Conservation (phyloP, 73 alveolate genomes). For the Diophrys appendiculata region DNA sequence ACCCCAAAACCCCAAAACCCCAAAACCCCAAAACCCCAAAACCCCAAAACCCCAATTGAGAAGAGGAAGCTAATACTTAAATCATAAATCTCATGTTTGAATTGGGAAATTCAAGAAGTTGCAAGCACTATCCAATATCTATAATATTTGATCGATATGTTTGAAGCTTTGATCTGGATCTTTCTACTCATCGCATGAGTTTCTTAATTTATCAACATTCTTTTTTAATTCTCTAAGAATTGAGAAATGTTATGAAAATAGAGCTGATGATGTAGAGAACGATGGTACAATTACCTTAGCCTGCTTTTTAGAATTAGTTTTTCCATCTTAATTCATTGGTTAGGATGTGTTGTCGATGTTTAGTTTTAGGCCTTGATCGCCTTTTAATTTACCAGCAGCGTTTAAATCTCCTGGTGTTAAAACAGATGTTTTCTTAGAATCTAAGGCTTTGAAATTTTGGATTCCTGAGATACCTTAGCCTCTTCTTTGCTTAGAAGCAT, state of each 20-base stretch:
- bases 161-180: conserved; percentile 58
- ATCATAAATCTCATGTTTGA: not conserved
- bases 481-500: not conserved
- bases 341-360: too few relatives aligned
- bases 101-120: conserved; percentile 59
- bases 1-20: too few relatives aligned
- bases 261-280: conserved; percentile 48
- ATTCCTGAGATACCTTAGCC: conserved; percentile 9
- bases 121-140: conserved; percentile 54
- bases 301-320: too few relatives aligned
- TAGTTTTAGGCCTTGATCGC: too few relatives aligned
- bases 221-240: conserved; percentile 56
- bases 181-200: conserved; percentile 31
- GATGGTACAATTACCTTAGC: conserved; percentile 52
- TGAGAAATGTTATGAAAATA: conserved; percentile 54
- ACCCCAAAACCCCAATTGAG: conserved; percentile 23
- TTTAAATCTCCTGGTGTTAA: too few relatives aligned
- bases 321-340: too few relatives aligned
- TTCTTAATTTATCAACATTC: conserved; percentile 46
- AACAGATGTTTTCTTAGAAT: conserved; percentile 11
- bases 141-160: conserved; percentile 6
- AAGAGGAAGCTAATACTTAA: not conserved
- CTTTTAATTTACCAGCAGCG: too few relatives aligned
- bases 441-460: conserved; percentile 22
- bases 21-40: conserved; percentile 26